A percentile compares a stretch with the other conserved stretches of the same genome.
phyloP scores from a whole-genome alignment of 306 rosid genomes.

The Malus domestica region DNA sequence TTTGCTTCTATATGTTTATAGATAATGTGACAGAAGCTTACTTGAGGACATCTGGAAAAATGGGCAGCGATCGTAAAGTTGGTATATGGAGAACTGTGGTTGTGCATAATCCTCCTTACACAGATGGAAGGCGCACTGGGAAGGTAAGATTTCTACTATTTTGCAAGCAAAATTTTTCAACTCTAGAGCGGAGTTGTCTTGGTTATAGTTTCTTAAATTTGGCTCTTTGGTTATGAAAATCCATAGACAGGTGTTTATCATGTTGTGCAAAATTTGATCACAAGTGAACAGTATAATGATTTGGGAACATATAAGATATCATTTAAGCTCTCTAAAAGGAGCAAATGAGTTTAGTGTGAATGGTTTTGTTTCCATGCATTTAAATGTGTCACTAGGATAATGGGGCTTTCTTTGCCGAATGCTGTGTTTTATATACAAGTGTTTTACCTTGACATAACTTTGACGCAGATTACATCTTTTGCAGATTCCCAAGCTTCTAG shows the following conservation, averaged over 20 bases:
- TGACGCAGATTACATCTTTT: constrained; percentile 20
- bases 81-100: constrained; percentile 80
- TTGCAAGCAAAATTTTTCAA: background rate
- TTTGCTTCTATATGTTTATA: constrained; percentile 84
- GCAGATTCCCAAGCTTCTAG: constrained; percentile 88
- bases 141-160: constrained; percentile 45
- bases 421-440: background rate
- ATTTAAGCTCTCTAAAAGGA: background rate
- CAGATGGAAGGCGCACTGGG: constrained; percentile 76
- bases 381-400: background rate
- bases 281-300: background rate
- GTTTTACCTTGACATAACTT: constrained; percentile 1
- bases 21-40: constrained; percentile 72
- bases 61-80: constrained; percentile 55
- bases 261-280: background rate
- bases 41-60: constrained; percentile 39
- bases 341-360: background rate
- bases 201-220: background rate
- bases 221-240: background rate
- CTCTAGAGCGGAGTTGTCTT: background rate
- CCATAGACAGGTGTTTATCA: background rate
- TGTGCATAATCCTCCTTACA: constrained; percentile 65
- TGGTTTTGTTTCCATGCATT: background rate
- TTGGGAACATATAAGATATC: background rate
- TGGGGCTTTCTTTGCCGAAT: background rate